Percentiles rank a stretch among this genome's conserved stretches.
Evolutionary conservation across 73 alveolate genomes (phyloP).

Genomic region (Paramecium octaurelia): DNA sequence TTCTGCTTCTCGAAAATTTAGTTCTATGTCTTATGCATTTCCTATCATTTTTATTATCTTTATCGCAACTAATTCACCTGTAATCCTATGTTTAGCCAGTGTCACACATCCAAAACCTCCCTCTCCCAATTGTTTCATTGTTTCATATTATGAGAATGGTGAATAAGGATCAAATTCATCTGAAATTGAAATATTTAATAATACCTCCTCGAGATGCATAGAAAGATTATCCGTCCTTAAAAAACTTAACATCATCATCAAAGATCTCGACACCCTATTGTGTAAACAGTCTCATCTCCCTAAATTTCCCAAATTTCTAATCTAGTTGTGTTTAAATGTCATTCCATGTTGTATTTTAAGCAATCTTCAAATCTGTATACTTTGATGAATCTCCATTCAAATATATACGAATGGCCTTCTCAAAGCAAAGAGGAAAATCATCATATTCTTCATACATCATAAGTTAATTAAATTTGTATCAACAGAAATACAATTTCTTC

Average conservation of each 20-base stretch:
- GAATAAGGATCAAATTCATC: conserved; percentile 65
- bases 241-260: conserved; percentile 39
- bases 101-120: conserved; percentile 97
- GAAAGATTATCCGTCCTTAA: conserved; percentile 40
- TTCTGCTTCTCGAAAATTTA: conserved; percentile 78
- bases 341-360: neutral
- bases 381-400: conserved; percentile 37
- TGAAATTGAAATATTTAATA: neutral
- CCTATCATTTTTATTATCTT: conserved; percentile 77
- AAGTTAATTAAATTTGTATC: neutral
- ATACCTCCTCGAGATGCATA: conserved; percentile 52
- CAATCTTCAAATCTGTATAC: conserved; percentile 3
- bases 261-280: conserved; percentile 51
- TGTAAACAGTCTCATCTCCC: conserved; percentile 35
- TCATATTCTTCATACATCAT: conserved; percentile 39
- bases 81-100: conserved; percentile 80
- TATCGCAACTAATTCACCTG: conserved; percentile 90
- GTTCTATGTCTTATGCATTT: conserved; percentile 65
- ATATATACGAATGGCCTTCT: neutral
- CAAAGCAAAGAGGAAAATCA: neutral
- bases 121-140: conserved; percentile 78
- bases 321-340: neutral
- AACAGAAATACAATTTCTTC: neutral
- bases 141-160: conserved; percentile 49
- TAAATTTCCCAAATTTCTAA: conserved; percentile 9